A percentile compares a stretch with the other conserved stretches of the same genome.
phyloP scores from a whole-genome alignment of 331 rosid genomes.

The Acacia pycnantha region DNA sequence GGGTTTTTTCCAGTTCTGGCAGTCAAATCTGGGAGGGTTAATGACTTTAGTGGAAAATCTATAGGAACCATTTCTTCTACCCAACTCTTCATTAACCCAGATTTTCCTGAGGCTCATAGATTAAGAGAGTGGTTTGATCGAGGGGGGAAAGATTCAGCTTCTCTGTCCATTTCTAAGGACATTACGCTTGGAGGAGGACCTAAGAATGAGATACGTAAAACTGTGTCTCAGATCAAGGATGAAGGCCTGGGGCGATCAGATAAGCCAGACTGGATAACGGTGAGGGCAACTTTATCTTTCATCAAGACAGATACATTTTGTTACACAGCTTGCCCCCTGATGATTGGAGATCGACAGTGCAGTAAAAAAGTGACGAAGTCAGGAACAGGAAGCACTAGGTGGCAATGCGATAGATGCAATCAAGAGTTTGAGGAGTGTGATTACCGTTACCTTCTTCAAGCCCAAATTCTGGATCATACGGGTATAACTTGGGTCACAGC shows the following conservation, averaged over 20 bases:
- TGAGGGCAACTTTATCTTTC: conserved; percentile 84
- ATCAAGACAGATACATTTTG: conserved; percentile 87
- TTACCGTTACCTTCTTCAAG: conserved; percentile 92
- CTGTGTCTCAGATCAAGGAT: conserved; percentile 86
- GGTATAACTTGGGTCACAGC: conserved; percentile 98
- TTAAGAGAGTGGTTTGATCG: conserved; percentile 82
- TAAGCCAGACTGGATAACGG: conserved; percentile 92
- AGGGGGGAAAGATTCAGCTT: conserved; percentile 69
- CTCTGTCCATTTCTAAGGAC: conserved; percentile 81
- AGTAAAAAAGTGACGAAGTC: conserved; percentile 78
- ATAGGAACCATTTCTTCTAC: conserved; percentile 87
- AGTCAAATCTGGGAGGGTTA: conserved; percentile 91
- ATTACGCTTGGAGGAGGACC: conserved; percentile 59
- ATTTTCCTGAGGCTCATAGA: conserved; percentile 62
- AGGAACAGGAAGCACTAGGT: conserved; percentile 55
- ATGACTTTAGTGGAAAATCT: conserved; percentile 88
- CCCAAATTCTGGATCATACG: conserved; percentile 82
- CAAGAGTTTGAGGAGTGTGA: conserved; percentile 93
- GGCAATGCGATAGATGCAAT: conserved; percentile 96
- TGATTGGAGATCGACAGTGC: conserved; percentile 96
- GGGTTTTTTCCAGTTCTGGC: conserved; percentile 78
- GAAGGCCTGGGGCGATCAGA: conserved; percentile 95
- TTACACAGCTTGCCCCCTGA: conserved; percentile 93
- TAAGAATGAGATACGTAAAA: conserved; percentile 81
- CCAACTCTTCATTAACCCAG: conserved; percentile 87